Conservation (phyloP, 805 yeast genomes). For the Wickerhamiella kazuoi region DNA sequence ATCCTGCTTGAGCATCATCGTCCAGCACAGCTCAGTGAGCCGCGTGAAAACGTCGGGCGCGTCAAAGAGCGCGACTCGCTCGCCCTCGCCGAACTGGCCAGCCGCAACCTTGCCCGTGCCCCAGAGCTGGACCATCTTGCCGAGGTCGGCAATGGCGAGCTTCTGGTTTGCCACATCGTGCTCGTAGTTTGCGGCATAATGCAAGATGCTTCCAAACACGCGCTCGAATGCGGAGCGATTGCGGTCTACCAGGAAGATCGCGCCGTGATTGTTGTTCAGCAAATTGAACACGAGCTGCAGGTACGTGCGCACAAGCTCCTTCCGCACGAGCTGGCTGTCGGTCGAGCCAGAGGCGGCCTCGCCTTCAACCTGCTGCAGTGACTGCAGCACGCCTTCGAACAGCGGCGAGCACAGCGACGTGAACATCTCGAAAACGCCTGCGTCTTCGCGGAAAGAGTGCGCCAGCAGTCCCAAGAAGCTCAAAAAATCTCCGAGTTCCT, state of each 20-base stretch:
- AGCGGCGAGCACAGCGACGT: conserved; percentile 63
- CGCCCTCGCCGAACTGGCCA: conserved; percentile 31
- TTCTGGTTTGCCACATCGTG: conserved; percentile 51
- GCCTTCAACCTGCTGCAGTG: conserved; percentile 28
- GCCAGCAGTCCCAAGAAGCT: conserved; percentile 77
- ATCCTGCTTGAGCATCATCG: conserved; percentile 57
- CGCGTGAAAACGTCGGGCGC: conserved; percentile 46
- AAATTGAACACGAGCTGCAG: conserved; percentile 52
- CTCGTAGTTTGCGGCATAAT: conserved; percentile 36
- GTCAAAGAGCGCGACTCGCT: conserved; percentile 50
- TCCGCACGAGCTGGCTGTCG: conserved; percentile 34
- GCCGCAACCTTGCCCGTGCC: conserved; percentile 46
- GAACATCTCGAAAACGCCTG: conserved; percentile 52
- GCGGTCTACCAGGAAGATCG: conserved; percentile 52
- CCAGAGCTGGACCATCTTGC: conserved; percentile 40
- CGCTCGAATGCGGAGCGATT: conserved; percentile 44
- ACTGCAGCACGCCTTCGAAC: conserved; percentile 39
- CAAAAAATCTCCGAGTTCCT: conserved; percentile 64
- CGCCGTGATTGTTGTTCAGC: conserved; percentile 59
- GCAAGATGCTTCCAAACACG: conserved; percentile 45
- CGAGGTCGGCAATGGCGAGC: conserved; percentile 49
- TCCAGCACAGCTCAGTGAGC: conserved; percentile 50
- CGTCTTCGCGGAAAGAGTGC: conserved; percentile 54
- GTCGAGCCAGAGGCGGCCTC: conserved; percentile 30
- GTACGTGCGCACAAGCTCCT: conserved; percentile 44